Base-by-base conservation (phyloP, 768 basidiomycete species). In the Daedaleopsis sinensis region DNA sequence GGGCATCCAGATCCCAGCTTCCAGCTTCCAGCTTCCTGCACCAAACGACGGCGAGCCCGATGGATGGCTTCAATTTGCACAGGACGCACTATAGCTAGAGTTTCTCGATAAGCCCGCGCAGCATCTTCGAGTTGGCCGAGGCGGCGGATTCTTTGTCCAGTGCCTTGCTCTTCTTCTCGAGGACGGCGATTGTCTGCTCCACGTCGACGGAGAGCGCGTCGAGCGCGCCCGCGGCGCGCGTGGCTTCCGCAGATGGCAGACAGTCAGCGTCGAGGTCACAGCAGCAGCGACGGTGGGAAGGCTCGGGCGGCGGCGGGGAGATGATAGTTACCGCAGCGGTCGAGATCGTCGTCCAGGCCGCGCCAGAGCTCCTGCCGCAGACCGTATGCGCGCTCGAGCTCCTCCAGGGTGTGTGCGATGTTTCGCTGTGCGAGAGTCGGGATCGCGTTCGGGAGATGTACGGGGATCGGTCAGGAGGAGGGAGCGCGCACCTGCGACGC, bases 91-190 rank as follows among this genome's bases (percentile, higher is more conserved):
- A 42, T 3, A 71, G 65, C 12, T 42, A 42, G 39, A 71, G 65
- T 38, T 71, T 68, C 47, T 67, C 69, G 24, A 73, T 62, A 5
- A 73, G 56, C 16, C 67, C 69, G 51, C 68, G 68, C 19, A 72
- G 67, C 55, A 70, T 69, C 67, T 73, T 71, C 58, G 71, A 68
- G 55, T 70, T 72, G n/a, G 68, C 62, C 23, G 64, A 57, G 1
- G 66, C 59, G 49, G 59, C 56, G 23, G 58, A 52, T 43, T 67
- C 67, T 55, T 75, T 74, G 47, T 72, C 67, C 42, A 82, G 65
- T 15, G 69, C 70, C 62, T 81, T 84, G 62, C 76, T 74, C 59
- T 81, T 80, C 71, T 84, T 86, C 62, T 90, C 88, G 9, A 85
- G 73, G 13, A 68, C 71, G 1, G 78, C 72, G 52, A 88, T 81